Conservation (phyloP, 306 rosid genomes). For the Hylodesmum podocarpum region DNA sequence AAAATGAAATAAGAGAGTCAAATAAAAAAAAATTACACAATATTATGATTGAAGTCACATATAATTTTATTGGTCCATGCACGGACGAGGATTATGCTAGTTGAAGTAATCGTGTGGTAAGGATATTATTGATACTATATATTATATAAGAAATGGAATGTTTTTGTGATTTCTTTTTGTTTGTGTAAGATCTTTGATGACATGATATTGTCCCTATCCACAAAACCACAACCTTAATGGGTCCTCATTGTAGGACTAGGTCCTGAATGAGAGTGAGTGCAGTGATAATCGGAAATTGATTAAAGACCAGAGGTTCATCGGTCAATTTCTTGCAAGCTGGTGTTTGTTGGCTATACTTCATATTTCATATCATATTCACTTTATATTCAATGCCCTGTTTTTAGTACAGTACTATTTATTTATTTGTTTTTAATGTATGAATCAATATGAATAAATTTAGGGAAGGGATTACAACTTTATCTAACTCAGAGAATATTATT, state of each 20-base stretch:
- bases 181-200: neutral
- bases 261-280: neutral
- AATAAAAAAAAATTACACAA: neutral
- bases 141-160: neutral
- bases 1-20: no score
- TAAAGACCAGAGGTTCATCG: neutral
- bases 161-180: conserved; percentile 27
- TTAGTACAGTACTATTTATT: neutral
- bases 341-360: neutral
- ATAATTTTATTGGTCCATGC: neutral
- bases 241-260: conserved; percentile 13
- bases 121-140: neutral
- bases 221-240: conserved; percentile 18
- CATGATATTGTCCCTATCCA: neutral
- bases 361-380: neutral
- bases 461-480: no score
- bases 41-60: neutral
- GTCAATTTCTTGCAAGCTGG: conserved; percentile 44
- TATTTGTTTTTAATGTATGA: no score
- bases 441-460: no score
- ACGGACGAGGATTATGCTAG: neutral
- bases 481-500: no score
- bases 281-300: neutral
- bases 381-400: neutral
- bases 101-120: neutral